Evolutionary conservation across 768 basidiomycete species (phyloP).

Genomic region (Boletales sp.): DNA sequence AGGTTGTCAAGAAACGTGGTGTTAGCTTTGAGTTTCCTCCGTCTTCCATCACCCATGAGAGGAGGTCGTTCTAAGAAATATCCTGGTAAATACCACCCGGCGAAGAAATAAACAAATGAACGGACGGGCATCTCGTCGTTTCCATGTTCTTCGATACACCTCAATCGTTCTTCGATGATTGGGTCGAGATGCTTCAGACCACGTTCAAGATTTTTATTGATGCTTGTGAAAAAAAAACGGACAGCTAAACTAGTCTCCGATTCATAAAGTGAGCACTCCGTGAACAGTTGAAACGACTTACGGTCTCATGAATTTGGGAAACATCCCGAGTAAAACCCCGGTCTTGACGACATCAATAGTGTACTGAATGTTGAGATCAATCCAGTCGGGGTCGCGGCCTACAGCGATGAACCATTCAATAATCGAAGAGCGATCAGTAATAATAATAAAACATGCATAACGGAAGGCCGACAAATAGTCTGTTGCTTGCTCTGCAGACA

Average conservation of each 20-base stretch:
- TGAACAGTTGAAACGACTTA: slow-evolving; percentile 2
- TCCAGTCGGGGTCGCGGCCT: slow-evolving; percentile 5
- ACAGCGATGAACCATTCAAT: neutral
- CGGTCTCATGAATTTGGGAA: slow-evolving; percentile 34
- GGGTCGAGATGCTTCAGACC: slow-evolving; percentile 20
- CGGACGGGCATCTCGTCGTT: neutral
- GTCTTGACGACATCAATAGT: slow-evolving; percentile 24
- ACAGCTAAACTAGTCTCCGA: slow-evolving; percentile 11
- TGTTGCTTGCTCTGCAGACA: slow-evolving; percentile 40
- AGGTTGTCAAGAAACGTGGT: slow-evolving; percentile 16
- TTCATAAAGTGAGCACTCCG: neutral
- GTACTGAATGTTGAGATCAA: slow-evolving; percentile 24
- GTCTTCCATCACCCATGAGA: slow-evolving; percentile 33
- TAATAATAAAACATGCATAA: slow-evolving; percentile 32
- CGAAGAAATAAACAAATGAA: neutral
- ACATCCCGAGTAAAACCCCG: slow-evolving; percentile 17
- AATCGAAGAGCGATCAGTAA: too few species aligned
- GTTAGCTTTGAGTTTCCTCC: slow-evolving; percentile 14
- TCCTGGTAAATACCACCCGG: neutral
- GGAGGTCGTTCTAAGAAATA: slow-evolving; percentile 28
- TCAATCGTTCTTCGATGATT: slow-evolving; percentile 26
- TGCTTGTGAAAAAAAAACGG: slow-evolving; percentile 8
- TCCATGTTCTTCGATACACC: neutral
- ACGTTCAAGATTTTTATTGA: neutral
- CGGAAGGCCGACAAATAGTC: slow-evolving; percentile 47